Evolutionary conservation across 192 early-diverging fungal genomes (phyloP).

Genomic region (Coemansia sp.): DNA sequence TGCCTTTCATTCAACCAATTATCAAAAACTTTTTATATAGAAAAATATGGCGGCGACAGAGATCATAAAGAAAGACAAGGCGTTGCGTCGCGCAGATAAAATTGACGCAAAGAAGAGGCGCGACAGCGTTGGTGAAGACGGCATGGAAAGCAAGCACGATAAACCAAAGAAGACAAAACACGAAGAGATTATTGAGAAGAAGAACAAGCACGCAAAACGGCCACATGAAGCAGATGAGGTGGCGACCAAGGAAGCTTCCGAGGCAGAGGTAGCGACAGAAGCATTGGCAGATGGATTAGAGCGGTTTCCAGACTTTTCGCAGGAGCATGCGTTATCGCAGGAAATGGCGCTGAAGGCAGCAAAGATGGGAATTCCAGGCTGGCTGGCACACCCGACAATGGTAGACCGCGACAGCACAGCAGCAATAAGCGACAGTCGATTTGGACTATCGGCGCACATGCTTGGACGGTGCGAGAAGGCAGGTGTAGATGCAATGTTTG

Average conservation of each 20-base stretch:
- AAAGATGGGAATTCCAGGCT: constrained; percentile 80
- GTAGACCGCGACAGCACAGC: constrained; percentile 62
- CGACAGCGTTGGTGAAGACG: neutral
- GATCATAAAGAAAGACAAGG: neutral
- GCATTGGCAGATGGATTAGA: constrained; percentile 19
- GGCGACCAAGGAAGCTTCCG: neutral
- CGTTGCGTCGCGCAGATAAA: neutral
- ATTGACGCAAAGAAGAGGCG: neutral
- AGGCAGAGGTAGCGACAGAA: neutral
- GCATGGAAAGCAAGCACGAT: neutral
- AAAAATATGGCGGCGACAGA: neutral
- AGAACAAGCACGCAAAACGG: constrained; percentile 6
- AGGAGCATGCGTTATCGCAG: constrained; percentile 21
- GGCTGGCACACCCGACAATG: constrained; percentile 80
- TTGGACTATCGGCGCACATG: constrained; percentile 67
- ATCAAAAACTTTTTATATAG: neutral
- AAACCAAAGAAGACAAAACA: constrained; percentile 1
- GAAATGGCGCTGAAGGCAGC: constrained; percentile 25
- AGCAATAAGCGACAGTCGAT: constrained; percentile 51
- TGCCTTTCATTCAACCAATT: no score
- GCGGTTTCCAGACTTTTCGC: constrained; percentile 54
- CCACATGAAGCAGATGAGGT: neutral
- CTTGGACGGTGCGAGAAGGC: constrained; percentile 60
- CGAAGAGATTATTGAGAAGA: constrained; percentile 10
- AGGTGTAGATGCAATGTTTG: constrained; percentile 76